Evolutionary conservation across 1,284 basidiomycete species (phyloP).

Genomic region (Boletus sp.): DNA sequence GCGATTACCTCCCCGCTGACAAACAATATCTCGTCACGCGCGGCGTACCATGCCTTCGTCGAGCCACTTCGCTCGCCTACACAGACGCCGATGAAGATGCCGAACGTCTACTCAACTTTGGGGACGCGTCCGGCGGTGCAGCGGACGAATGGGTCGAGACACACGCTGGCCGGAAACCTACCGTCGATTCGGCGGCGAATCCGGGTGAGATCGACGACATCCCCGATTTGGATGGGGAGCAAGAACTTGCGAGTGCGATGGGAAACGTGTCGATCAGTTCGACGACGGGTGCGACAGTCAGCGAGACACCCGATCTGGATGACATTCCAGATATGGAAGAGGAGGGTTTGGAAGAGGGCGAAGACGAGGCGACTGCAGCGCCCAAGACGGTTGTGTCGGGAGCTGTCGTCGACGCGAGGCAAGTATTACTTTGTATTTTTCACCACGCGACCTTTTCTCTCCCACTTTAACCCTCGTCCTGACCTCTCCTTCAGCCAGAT

Average conservation of each 20-base stretch:
- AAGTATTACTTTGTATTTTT: conserved; percentile 11
- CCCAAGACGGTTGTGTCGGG: conserved; percentile 41
- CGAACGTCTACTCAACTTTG: conserved; percentile 80
- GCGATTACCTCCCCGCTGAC: conserved; percentile 90
- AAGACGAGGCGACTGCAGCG: conserved; percentile 79
- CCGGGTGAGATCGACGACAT: conserved; percentile 74
- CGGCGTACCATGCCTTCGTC: conserved; percentile 88
- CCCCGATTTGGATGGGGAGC: conserved; percentile 66
- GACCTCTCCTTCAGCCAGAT: conserved; percentile 40
- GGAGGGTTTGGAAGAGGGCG: conserved; percentile 71
- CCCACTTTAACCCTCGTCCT: background rate
- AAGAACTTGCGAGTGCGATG: conserved; percentile 40
- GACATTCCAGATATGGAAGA: conserved; percentile 94
- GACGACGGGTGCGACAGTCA: conserved; percentile 40
- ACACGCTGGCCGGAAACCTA: conserved; percentile 65
- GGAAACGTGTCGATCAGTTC: conserved; percentile 40
- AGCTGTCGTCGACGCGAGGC: conserved; percentile 41
- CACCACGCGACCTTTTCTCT: background rate
- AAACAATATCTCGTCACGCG: conserved; percentile 96
- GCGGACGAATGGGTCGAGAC: conserved; percentile 87
- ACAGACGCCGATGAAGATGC: conserved; percentile 94
- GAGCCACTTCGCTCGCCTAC: conserved; percentile 88
- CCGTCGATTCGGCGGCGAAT: conserved; percentile 49
- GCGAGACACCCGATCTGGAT: conserved; percentile 76
- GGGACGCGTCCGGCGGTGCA: conserved; percentile 57